Base-by-base conservation (phyloP, 164 flowering plant genomes). In the Nymphaea thermarum region DNA sequence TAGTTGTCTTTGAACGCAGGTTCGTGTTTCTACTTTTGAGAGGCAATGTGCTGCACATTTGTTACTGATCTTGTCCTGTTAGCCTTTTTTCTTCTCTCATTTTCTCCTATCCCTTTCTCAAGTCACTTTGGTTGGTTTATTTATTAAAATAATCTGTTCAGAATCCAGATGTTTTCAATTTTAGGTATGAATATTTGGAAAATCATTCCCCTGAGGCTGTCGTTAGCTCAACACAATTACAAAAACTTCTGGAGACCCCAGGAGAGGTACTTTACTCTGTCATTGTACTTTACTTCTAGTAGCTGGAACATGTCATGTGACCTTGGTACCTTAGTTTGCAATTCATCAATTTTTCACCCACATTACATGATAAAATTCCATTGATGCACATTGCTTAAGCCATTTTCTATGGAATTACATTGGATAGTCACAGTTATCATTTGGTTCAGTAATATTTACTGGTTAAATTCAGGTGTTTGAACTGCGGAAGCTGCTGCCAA, bases 231-330 rank as follows among this genome's bases (percentile, higher is more conserved):
- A 90, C 98, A 55, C 84, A 81, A 66, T 72, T 78, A 74, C 96
- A 86, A 69, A 96, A 88, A 65, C 95, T 91, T 76, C 89, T 94
- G 74, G 98, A 94, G 68, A 88, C 93, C 71, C 93, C 96, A 8
- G 99, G 98, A 12, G 99, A 94, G 96, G 99, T 87, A 76, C 64
- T 65, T 66, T 72, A 69, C 36, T 25, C 36, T 25, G 36, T 25
- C 36, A 25, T 25, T 25, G 36, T 25, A 25, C 36, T 25, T 25
- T 25, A 25, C 1, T 25, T 25, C 36, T 25, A 25, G 36, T 1
- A 25, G 36, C 36, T 25, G 36, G 36, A 25, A 25, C 36, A 25
- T 25, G 36, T 25, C 36, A 25, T 25, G 36, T 25, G 36, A 25
- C 36, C 36, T 25, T 25, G 36, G 36, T 25, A 25, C 36, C 36